These are phyloP conservation scores for Verticillium tricorpus DNA, from an alignment of 2,329 filamentous ascomycete species.

Conservation along the genomic window DNA sequence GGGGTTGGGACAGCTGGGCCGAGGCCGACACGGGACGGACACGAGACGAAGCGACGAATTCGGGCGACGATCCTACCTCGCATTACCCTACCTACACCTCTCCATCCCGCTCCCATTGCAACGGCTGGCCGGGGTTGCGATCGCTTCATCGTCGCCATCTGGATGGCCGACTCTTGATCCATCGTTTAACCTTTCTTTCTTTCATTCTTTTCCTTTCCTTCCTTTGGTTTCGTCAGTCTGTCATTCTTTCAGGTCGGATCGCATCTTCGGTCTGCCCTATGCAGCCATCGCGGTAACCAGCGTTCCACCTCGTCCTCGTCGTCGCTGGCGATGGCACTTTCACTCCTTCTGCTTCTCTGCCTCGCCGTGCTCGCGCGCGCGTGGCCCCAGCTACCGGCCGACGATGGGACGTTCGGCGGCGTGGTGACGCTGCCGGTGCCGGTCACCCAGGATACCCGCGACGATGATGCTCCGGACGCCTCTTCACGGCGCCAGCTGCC, in stretches of 20 bases:
- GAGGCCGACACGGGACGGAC: neutral
- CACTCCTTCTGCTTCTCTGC: slow-evolving; percentile 5
- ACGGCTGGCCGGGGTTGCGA: neutral
- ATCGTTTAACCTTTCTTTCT: neutral
- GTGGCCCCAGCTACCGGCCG: slow-evolving; percentile 13
- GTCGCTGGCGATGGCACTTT: slow-evolving; percentile 11
- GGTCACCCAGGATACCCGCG: slow-evolving; percentile 3
- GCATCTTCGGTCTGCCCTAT: neutral
- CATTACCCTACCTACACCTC: neutral
- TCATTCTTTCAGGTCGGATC: neutral
- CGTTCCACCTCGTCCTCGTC: neutral
- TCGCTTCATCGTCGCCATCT: neutral
- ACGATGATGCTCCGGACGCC: neutral
- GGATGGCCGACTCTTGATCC: neutral
- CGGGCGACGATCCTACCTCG: neutral
- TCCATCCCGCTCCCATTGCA: neutral
- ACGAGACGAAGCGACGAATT: neutral
- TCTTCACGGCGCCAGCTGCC: slow-evolving; percentile 8
- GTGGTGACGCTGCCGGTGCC: slow-evolving; percentile 9
- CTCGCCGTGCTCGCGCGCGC: slow-evolving; percentile 4
- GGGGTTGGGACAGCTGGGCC: neutral
- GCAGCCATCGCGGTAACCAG: neutral
- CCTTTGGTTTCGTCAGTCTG: neutral
- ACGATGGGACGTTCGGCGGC: slow-evolving; percentile 5
- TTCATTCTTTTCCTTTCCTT: neutral